Percentiles rank a stretch among this genome's conserved stretches.
phyloP scores from a whole-genome alignment of 768 basidiomycete species.

The Chalciporus piperatus region DNA sequence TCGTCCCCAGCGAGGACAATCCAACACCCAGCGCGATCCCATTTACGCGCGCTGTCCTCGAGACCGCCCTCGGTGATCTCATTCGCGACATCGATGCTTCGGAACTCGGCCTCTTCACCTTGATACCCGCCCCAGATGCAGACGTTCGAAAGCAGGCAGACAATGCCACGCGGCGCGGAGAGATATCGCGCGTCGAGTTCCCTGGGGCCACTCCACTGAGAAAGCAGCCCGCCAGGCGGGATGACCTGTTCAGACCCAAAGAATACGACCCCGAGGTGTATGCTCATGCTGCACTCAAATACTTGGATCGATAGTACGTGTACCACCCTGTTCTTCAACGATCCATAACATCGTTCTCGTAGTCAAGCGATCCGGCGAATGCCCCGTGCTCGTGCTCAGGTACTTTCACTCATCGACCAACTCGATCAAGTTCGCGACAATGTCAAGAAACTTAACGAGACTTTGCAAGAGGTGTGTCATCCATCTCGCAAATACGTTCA shows the following conservation, averaged over 20 bases:
- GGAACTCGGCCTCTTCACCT: slow-evolving; percentile 74
- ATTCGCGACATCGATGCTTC: slow-evolving; percentile 78
- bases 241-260: slow-evolving; percentile 31
- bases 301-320: slow-evolving; percentile 73
- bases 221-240: slow-evolving; percentile 40
- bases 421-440: slow-evolving; percentile 37
- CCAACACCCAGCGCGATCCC: slow-evolving; percentile 20
- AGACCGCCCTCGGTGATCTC: slow-evolving; percentile 64
- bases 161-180: slow-evolving; percentile 29
- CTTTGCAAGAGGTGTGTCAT: slow-evolving; percentile 39
- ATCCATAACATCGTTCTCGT: slow-evolving; percentile 30
- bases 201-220: slow-evolving; percentile 69
- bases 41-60: slow-evolving; percentile 66
- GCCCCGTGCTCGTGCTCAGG: slow-evolving; percentile 47
- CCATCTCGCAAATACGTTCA: slow-evolving; percentile 2
- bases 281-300: slow-evolving; percentile 71
- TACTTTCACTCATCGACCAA: slow-evolving; percentile 36
- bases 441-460: slow-evolving; percentile 34
- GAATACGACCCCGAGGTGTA: slow-evolving; percentile 74
- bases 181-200: slow-evolving; percentile 64
- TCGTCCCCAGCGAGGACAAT: slow-evolving; percentile 25
- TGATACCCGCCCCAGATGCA: slow-evolving; percentile 40
- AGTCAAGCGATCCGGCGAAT: slow-evolving; percentile 48
- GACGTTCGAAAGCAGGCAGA: slow-evolving; percentile 28
- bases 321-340: background rate